phyloP scores from a whole-genome alignment of 805 yeast genomes.

The Hanseniaspora pseudoguilliermondii region DNA sequence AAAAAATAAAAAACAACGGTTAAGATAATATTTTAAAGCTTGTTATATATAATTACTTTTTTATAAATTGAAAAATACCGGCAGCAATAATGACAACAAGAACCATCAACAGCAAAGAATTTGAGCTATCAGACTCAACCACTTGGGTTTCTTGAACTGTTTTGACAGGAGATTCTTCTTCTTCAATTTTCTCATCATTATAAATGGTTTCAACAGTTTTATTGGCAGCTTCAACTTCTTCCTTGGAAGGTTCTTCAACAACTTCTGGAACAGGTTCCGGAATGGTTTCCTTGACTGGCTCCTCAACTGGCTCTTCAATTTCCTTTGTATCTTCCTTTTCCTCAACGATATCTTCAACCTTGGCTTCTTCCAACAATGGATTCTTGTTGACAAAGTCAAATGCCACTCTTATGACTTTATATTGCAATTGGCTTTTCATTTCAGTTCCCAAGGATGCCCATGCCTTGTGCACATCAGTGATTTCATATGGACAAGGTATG shows the following conservation, averaged over 20 bases:
- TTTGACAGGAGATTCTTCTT: slow-evolving; percentile 12
- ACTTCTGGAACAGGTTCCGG: slow-evolving; percentile 13
- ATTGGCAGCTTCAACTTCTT: neutral
- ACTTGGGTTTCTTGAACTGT: slow-evolving; percentile 17
- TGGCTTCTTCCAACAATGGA: neutral
- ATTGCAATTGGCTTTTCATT: slow-evolving; percentile 40
- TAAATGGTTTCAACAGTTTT: slow-evolving; percentile 8
- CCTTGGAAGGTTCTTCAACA: neutral
- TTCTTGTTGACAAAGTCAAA: slow-evolving; percentile 23
- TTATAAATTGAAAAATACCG: neutral
- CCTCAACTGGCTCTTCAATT: neutral
- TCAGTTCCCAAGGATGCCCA: slow-evolving; percentile 65
- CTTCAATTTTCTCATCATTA: slow-evolving; percentile 3
- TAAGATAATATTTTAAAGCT: neutral
- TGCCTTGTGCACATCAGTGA: slow-evolving; percentile 51
- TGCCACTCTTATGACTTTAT: slow-evolving; percentile 56
- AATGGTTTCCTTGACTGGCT: neutral
- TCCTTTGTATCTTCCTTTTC: neutral
- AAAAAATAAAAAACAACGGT: too few relatives aligned
- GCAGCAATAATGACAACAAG: neutral
- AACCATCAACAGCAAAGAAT: neutral
- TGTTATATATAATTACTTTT: neutral
- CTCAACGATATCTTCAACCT: neutral
- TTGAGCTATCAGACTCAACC: slow-evolving; percentile 14
- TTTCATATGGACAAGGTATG: slow-evolving; percentile 54